Evolutionary conservation across 2,329 filamentous ascomycete species (phyloP).

Genomic region (Calonectria ilicicola): DNA sequence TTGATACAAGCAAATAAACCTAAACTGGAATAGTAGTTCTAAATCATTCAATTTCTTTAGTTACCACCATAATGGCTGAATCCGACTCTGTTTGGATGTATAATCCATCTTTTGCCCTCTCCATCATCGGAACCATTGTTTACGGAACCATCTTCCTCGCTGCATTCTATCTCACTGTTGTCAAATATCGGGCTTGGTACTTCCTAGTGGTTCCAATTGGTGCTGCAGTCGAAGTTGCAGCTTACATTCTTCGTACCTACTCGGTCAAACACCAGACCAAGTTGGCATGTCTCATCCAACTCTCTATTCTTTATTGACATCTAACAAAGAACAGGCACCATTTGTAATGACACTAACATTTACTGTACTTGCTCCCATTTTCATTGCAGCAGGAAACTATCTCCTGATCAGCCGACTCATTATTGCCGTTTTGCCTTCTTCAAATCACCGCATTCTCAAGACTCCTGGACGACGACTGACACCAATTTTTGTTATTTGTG

Average conservation of each 20-base stretch:
- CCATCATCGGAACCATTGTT: constrained; percentile 55
- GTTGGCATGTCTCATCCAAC: constrained; percentile 44
- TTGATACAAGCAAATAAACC: background rate
- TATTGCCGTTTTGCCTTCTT: constrained; percentile 48
- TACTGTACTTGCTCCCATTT: constrained; percentile 62
- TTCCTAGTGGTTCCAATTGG: constrained; percentile 58
- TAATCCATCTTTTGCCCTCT: constrained; percentile 55
- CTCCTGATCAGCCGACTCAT: constrained; percentile 63
- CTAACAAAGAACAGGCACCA: constrained; percentile 40
- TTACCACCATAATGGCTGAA: constrained; percentile 36
- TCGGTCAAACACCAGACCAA: constrained; percentile 49
- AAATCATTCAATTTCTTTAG: background rate
- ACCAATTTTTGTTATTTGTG: constrained; percentile 58
- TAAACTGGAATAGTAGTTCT: background rate
- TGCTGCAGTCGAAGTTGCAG: constrained; percentile 54
- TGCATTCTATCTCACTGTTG: constrained; percentile 55
- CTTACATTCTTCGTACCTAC: constrained; percentile 53
- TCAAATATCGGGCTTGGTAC: constrained; percentile 56
- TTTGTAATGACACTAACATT: constrained; percentile 54
- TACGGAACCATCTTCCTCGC: constrained; percentile 53
- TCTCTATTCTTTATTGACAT: background rate
- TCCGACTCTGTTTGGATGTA: constrained; percentile 56
- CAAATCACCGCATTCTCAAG: constrained; percentile 49
- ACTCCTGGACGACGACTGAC: constrained; percentile 55
- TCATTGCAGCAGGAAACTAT: constrained; percentile 63